Evolutionary conservation across 176 grass and related monocot species (phyloP).

Genomic region (Eragrostis curvula): DNA sequence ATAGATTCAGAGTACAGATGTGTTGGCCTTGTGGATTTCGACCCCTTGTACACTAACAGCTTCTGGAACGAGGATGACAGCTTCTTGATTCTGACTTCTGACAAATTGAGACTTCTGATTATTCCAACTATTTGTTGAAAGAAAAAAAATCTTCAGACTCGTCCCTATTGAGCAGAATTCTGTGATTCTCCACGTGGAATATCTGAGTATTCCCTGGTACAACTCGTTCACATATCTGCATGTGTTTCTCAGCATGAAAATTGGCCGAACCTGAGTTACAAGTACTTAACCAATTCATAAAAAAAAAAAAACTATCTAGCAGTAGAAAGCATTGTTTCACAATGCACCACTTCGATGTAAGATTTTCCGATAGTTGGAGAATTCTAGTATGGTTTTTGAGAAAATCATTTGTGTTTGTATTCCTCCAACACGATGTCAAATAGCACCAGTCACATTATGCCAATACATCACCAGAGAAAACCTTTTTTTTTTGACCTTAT

Average conservation of each 20-base stretch:
- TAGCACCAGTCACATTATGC: no score
- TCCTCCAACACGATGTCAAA: no score
- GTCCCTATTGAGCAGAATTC: neutral
- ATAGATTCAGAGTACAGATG: slow-evolving; percentile 45
- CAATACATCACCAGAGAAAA: no score
- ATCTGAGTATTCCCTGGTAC: neutral
- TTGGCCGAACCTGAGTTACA: neutral
- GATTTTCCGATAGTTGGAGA: no score
- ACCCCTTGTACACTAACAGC: slow-evolving; percentile 35
- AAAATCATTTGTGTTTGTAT: no score
- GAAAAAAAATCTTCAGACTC: no score
- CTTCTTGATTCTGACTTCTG: slow-evolving; percentile 33
- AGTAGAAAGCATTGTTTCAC: no score
- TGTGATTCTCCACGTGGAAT: neutral
- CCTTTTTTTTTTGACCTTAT: no score
- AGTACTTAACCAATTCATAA: no score
- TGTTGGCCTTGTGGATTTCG: slow-evolving; percentile 29
- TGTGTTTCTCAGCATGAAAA: neutral
- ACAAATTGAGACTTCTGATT: slow-evolving; percentile 14
- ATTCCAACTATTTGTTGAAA: neutral
- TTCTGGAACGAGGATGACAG: slow-evolving; percentile 41
- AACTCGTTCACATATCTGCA: neutral
- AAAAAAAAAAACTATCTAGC: no score
- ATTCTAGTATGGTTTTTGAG: no score
- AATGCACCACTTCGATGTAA: no score